Evolutionary conservation across 2,329 filamentous ascomycete species (phyloP).

Genomic region (Metarhizium album): DNA sequence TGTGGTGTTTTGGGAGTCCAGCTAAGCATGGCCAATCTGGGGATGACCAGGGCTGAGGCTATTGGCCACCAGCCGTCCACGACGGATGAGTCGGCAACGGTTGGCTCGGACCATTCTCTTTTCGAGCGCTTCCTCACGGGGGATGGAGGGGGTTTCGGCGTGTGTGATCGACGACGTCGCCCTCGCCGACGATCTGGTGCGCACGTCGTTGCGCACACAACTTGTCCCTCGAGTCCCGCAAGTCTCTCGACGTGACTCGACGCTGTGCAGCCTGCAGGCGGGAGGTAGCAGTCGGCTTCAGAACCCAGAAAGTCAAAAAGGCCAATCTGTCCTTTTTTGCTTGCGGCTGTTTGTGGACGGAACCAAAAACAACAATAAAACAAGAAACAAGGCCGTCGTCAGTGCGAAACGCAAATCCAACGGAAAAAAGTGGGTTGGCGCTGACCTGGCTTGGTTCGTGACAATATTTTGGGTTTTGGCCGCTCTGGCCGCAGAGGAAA

Average conservation of each 20-base stretch:
- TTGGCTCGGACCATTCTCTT: background rate
- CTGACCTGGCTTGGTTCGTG: too few species aligned
- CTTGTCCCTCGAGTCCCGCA: background rate
- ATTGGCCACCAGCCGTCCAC: constrained; percentile 4
- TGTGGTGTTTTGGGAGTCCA: background rate
- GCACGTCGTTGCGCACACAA: background rate
- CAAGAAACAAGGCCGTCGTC: background rate
- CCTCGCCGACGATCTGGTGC: background rate
- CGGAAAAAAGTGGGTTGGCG: background rate
- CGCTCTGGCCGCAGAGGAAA: too few species aligned
- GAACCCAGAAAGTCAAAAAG: background rate
- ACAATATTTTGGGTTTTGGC: too few species aligned
- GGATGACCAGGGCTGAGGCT: constrained; percentile 3
- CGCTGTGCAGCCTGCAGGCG: background rate
- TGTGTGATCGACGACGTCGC: background rate
- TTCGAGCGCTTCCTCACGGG: background rate
- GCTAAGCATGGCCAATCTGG: constrained; percentile 2
- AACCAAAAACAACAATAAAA: background rate
- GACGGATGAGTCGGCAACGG: constrained; percentile 8
- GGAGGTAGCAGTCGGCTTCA: background rate
- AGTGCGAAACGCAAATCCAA: background rate
- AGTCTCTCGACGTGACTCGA: too few species aligned
- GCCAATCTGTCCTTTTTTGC: background rate
- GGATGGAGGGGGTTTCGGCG: too few species aligned
- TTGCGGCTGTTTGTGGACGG: background rate